These are phyloP conservation scores for Maudiozyma bulderi DNA, from an alignment of 805 yeast species.

Conservation along the genomic window DNA sequence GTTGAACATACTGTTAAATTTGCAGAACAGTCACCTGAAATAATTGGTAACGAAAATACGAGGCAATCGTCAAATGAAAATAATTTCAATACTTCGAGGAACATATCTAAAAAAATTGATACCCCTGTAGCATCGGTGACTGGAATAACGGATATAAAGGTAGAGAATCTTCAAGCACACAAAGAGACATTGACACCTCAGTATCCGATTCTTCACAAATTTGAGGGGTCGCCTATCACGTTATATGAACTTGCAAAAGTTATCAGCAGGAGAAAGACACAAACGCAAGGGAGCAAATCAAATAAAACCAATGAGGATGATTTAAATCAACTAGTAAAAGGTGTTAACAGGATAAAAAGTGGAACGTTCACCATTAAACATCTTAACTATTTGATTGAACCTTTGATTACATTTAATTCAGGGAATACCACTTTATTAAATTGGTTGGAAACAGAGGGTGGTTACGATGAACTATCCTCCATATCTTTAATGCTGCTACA, in stretches of 20 bases:
- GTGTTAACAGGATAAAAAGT: slow-evolving; percentile 16
- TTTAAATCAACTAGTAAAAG: slow-evolving; percentile 13
- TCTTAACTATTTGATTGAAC: slow-evolving; percentile 16
- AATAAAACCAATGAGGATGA: slow-evolving; percentile 1
- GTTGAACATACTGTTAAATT: slow-evolving; percentile 23
- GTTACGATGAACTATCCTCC: slow-evolving; percentile 14
- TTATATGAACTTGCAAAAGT: slow-evolving; percentile 9
- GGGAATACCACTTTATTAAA: slow-evolving; percentile 5
- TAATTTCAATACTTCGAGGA: neutral
- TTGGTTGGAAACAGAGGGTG: slow-evolving; percentile 20
- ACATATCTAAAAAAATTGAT: neutral
- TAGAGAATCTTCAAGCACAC: neutral
- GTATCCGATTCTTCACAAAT: slow-evolving; percentile 1
- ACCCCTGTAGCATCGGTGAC: neutral
- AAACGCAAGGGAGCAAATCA: neutral
- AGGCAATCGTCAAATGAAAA: neutral
- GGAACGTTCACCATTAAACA: slow-evolving; percentile 25
- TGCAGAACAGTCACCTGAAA: slow-evolving; percentile 18
- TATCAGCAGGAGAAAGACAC: neutral
- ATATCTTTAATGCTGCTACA: slow-evolving; percentile 15
- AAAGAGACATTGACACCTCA: neutral
- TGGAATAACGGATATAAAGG: neutral
- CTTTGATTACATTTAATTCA: slow-evolving; percentile 8
- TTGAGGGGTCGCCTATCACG: slow-evolving; percentile 8
- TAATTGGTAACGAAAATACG: slow-evolving; percentile 10